Evolutionary conservation across 2,329 filamentous ascomycete species (phyloP), one percentile per base, ranked within the genome.

Genomic region (Verticillium zaregamsianum): DNA sequence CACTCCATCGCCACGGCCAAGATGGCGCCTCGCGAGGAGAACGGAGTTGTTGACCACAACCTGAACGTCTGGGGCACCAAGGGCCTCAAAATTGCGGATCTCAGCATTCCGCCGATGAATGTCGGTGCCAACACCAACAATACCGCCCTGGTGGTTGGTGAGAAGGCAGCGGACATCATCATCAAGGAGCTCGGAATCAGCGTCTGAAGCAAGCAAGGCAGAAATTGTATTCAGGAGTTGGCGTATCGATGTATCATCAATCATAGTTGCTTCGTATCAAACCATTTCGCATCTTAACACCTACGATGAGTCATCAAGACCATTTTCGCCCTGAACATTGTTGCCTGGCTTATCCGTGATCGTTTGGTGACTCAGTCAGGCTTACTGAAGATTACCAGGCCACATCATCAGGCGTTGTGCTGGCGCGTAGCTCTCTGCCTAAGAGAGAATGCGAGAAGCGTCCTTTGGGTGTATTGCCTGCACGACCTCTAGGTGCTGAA

Each of bases 71-170:
- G 80, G 59, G 80, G 79, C 0, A 73, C 77, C 0, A 64, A 75
- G 63, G 68, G 72, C 0, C 67, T 82, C 14, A 80, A 79, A 70
- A 61, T 81, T 40, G 78, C 73, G 2, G 74, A 79, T 55, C 54
- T 79, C 62, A 75, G 76, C 62, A 67, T 78, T 1, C 65, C 68
- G 5, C 75, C 76, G 0, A 58, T 63, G 28, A 81, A 80, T 14
- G 74, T 83, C 1, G 78, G 71, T 1, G 77, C 74, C 0, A 84
- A 85, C 62, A 83, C 81, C 1, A 78, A 79, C 55, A 80, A 78
- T 45, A 80, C 79, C 1, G 81, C 82, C 0, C 68, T 83, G 17
- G 62, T 78, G 17, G 70, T 84, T 35, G 82, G 82, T 2, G 82
- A 85, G 71, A 79, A 76, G 68, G 77, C 73, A 3, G 76, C 77